phyloP scores from a whole-genome alignment of 2,329 filamentous ascomycete genomes.

The Ambrosiella xylebori region DNA sequence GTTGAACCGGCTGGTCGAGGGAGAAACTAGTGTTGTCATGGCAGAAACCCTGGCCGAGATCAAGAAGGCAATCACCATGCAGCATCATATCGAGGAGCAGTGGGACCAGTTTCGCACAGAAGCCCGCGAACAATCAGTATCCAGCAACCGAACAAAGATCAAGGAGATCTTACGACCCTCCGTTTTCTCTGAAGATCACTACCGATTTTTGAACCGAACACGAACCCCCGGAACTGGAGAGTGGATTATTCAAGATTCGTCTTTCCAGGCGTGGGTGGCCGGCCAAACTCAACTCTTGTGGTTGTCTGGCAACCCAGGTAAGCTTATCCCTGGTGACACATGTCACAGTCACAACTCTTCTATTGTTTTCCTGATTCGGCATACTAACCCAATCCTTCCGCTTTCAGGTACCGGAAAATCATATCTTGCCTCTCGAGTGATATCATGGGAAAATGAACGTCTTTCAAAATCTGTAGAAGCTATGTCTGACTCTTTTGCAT shows the following conservation, averaged over 20 bases:
- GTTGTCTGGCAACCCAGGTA: constrained; percentile 27
- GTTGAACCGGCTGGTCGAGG: constrained; percentile 24
- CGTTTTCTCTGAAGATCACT: constrained; percentile 26
- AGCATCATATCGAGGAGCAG: constrained; percentile 21
- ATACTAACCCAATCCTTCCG: background rate
- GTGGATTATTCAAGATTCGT: constrained; percentile 26
- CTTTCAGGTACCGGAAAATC: constrained; percentile 27
- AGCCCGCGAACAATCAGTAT: constrained; percentile 20
- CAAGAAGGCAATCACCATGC: constrained; percentile 21
- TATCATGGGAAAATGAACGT: constrained; percentile 23
- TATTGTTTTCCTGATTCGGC: background rate
- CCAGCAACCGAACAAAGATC: constrained; percentile 22
- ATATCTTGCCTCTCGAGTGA: constrained; percentile 26
- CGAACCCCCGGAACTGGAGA: constrained; percentile 27
- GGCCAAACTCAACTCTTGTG: constrained; percentile 25
- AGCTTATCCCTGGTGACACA: background rate
- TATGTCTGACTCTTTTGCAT: constrained; percentile 20
- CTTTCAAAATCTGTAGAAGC: constrained; percentile 17
- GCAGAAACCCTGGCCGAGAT: constrained; percentile 27
- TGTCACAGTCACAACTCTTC: background rate
- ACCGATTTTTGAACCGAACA: constrained; percentile 24
- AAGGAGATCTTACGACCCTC: constrained; percentile 26
- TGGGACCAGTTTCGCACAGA: constrained; percentile 21
- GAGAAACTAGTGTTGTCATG: constrained; percentile 26
- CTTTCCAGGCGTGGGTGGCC: constrained; percentile 24